These are phyloP conservation scores for Cercospora sp. DNA, from an alignment of 2,329 filamentous ascomycete genomes.

Conservation along the genomic window DNA sequence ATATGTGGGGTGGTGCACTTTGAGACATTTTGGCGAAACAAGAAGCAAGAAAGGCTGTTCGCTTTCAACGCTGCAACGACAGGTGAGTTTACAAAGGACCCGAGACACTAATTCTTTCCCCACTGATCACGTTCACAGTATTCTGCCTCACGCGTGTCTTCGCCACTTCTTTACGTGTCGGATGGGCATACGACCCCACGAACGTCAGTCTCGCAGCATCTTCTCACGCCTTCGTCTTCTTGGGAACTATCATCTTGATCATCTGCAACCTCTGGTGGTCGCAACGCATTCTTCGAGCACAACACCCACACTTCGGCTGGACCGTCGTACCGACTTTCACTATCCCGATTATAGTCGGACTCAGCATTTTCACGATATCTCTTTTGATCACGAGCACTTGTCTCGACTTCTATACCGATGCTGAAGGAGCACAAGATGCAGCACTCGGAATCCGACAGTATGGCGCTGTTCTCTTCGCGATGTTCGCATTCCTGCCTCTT, in stretches of 20 bases:
- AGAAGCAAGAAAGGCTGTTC: conserved; percentile 52
- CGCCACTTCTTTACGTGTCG: conserved; percentile 54
- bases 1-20: conserved; percentile 58
- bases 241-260: conserved; percentile 73
- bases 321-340: conserved; percentile 50
- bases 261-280: conserved; percentile 75
- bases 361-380: conserved; percentile 60
- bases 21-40: conserved; percentile 58
- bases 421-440: conserved; percentile 48
- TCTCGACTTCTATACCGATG: conserved; percentile 66
- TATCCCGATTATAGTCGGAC: conserved; percentile 60
- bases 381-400: conserved; percentile 67
- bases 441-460: conserved; percentile 66
- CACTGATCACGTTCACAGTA: conserved; percentile 39
- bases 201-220: conserved; percentile 53
- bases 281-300: conserved; percentile 71
- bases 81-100: conserved; percentile 23
- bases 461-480: conserved; percentile 60
- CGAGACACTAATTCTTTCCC: no score
- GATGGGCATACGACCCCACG: conserved; percentile 54
- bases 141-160: conserved; percentile 54
- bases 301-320: conserved; percentile 73
- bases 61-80: conserved; percentile 59
- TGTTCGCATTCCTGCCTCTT: conserved; percentile 67
- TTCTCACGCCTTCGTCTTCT: conserved; percentile 68